phyloP scores from a whole-genome alignment of 2,329 filamentous ascomycete genomes.

The Leptosphaerulina australis region DNA sequence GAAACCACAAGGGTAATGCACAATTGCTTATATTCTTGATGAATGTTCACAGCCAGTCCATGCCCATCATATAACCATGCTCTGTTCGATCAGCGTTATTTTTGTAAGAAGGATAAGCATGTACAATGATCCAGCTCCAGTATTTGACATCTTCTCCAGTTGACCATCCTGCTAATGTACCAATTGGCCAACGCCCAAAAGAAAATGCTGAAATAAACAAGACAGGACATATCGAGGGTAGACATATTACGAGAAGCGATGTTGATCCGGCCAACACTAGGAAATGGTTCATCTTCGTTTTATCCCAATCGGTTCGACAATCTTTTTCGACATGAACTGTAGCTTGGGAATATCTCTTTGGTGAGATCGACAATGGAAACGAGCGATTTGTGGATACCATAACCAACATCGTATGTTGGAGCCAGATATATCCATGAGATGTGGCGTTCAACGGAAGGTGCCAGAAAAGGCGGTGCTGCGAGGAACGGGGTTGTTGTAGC shows the following conservation, averaged over 20 bases:
- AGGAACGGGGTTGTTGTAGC: slow-evolving; percentile 40
- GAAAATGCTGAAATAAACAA: slow-evolving; percentile 43
- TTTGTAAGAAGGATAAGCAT: slow-evolving; percentile 33
- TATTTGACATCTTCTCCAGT: slow-evolving; percentile 23
- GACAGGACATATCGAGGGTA: slow-evolving; percentile 34
- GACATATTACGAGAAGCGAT: slow-evolving; percentile 35
- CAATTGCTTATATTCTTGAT: slow-evolving; percentile 12
- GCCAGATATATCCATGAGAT: slow-evolving; percentile 21
- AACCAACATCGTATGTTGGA: slow-evolving; percentile 37
- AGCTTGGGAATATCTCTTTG: slow-evolving; percentile 43
- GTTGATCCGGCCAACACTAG: slow-evolving; percentile 30
- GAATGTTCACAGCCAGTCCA: slow-evolving; percentile 22
- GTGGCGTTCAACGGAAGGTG: slow-evolving; percentile 34
- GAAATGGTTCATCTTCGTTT: slow-evolving; percentile 33
- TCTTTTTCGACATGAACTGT: slow-evolving; percentile 39
- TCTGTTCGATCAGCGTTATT: slow-evolving; percentile 21
- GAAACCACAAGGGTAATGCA: background rate
- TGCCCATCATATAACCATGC: slow-evolving; percentile 25
- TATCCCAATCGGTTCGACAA: slow-evolving; percentile 42
- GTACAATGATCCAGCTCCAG: slow-evolving; percentile 27
- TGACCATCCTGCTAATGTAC: slow-evolving; percentile 19
- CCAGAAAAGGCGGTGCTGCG: slow-evolving; percentile 33
- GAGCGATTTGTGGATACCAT: slow-evolving; percentile 35
- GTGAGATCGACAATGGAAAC: slow-evolving; percentile 38
- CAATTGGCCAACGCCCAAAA: slow-evolving; percentile 23